phyloP scores from a whole-genome alignment of 495 filamentous ascomycete genomes.

The Penicillium waksmanii region DNA sequence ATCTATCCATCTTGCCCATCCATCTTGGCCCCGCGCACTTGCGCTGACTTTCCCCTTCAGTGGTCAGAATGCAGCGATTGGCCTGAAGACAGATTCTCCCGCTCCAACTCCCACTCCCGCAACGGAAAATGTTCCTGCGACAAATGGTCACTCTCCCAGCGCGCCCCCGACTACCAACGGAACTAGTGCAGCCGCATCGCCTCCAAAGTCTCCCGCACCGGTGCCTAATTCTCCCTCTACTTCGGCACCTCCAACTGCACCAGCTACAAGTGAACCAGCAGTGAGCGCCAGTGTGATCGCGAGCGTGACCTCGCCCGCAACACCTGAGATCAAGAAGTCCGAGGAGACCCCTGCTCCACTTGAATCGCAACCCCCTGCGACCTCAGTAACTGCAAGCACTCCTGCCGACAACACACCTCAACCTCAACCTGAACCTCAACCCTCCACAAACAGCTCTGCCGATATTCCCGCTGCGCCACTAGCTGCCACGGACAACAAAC shows the following conservation, averaged over 20 bases:
- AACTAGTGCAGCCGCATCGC: constrained; percentile 32
- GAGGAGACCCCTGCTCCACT: constrained; percentile 6
- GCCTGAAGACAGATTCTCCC: constrained; percentile 25
- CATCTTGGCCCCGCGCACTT: not conserved
- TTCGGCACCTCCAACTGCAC: constrained; percentile 7
- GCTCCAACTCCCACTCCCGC: constrained; percentile 20
- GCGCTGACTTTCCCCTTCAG: constrained; percentile 25
- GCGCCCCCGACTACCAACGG: constrained; percentile 36
- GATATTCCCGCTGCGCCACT: not conserved
- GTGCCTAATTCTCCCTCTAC: not conserved
- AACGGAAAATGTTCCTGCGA: constrained; percentile 17
- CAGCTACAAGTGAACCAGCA: constrained; percentile 4
- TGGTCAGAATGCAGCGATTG: constrained; percentile 22
- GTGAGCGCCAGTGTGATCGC: not conserved
- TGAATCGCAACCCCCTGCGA: constrained; percentile 4
- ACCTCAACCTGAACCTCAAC: not conserved
- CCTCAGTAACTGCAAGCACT: constrained; percentile 1
- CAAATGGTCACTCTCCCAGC: constrained; percentile 38
- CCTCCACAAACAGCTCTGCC: not conserved
- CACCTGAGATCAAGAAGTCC: constrained; percentile 13
- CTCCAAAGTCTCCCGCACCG: constrained; percentile 39
- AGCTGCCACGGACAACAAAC: not conserved
- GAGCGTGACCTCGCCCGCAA: constrained; percentile 5
- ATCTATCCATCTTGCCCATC: constrained; percentile 8
- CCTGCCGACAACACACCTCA: constrained; percentile 4